phyloP scores from a whole-genome alignment of 768 basidiomycete species.

The Amanita thiersii region DNA sequence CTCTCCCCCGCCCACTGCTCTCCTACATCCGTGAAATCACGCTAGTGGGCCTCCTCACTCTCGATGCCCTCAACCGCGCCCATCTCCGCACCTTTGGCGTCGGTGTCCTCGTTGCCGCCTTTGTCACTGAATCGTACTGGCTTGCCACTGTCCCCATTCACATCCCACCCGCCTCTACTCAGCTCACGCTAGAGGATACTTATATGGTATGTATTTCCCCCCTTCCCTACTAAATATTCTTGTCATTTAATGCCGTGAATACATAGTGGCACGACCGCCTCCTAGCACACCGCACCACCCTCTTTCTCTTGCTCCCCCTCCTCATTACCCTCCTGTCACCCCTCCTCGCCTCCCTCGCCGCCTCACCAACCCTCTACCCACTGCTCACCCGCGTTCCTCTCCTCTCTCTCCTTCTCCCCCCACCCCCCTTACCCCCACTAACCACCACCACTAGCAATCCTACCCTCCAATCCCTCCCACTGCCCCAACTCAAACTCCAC shows the following conservation, averaged over 20 bases:
- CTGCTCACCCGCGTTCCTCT: slow-evolving; percentile 20
- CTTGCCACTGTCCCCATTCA: slow-evolving; percentile 37
- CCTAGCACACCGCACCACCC: slow-evolving; percentile 40
- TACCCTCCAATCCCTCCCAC: slow-evolving; percentile 13
- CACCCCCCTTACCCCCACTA: slow-evolving; percentile 13
- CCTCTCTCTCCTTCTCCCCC: slow-evolving; percentile 18
- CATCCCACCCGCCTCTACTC: slow-evolving; percentile 23
- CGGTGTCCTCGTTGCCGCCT: slow-evolving; percentile 38
- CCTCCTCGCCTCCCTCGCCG: slow-evolving; percentile 1
- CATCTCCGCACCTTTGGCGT: slow-evolving; percentile 32
- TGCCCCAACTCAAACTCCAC: slow-evolving; percentile 16
- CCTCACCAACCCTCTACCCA: slow-evolving; percentile 21
- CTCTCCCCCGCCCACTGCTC: slow-evolving; percentile 44
- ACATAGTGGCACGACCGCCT: slow-evolving; percentile 60
- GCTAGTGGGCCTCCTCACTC: slow-evolving; percentile 33
- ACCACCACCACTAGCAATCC: slow-evolving; percentile 12
- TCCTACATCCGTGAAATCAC: slow-evolving; percentile 52
- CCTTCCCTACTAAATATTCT: background rate
- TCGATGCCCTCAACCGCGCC: slow-evolving; percentile 23
- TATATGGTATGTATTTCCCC: slow-evolving; percentile 2
- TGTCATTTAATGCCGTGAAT: background rate
- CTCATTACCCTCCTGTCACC: slow-evolving; percentile 34
- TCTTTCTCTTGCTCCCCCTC: slow-evolving; percentile 54
- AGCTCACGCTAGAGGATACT: slow-evolving; percentile 1
- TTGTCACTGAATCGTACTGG: slow-evolving; percentile 47